Percentiles rank a stretch among this genome's conserved stretches.
phyloP scores from a whole-genome alignment of 139 green algal genomes.

The Picochlorum costavermella region DNA sequence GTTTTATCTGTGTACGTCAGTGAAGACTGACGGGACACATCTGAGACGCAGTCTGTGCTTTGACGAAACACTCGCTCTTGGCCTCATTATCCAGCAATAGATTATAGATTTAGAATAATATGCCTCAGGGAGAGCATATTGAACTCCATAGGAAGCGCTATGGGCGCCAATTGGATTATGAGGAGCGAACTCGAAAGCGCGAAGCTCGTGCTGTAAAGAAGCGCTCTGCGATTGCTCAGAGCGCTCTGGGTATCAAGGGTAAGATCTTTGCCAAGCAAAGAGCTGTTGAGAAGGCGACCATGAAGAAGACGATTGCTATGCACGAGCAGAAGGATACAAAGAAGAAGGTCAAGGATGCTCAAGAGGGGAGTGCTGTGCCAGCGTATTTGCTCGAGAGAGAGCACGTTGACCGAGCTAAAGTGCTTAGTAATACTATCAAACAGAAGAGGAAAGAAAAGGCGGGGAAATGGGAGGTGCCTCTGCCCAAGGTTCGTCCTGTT shows the following conservation, averaged over 20 bases:
- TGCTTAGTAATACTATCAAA: conserved; percentile 99
- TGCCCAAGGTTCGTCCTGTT: conserved; percentile 95
- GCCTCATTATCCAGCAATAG: not conserved
- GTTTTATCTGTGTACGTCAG: no score
- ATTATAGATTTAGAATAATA: conserved; percentile 27
- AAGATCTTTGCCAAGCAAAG: conserved; percentile 98
- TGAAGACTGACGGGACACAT: no score
- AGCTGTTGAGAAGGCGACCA: conserved; percentile 91
- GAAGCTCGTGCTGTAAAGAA: conserved; percentile 90
- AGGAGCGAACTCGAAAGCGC: conserved; percentile 91
- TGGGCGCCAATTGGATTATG: conserved; percentile 77
- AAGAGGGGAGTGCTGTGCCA: conserved; percentile 78
- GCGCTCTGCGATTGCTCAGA: conserved; percentile 66
- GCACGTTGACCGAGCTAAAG: conserved; percentile 91
- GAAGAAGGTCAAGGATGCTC: conserved; percentile 82
- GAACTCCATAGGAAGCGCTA: conserved; percentile 94
- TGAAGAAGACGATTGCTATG: conserved; percentile 99
- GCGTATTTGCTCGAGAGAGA: conserved; percentile 98
- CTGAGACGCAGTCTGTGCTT: no score
- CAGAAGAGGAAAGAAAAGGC: conserved; percentile 99
- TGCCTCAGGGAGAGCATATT: conserved; percentile 98
- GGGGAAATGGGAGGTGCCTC: conserved; percentile 98
- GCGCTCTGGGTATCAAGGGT: conserved; percentile 86
- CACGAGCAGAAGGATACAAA: conserved; percentile 91
- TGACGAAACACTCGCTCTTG: not conserved